Percentiles rank a stretch among this genome's conserved stretches.
Evolutionary conservation across 2,329 filamentous ascomycete species (phyloP).

Genomic region (Coniochaeta ligniaria): DNA sequence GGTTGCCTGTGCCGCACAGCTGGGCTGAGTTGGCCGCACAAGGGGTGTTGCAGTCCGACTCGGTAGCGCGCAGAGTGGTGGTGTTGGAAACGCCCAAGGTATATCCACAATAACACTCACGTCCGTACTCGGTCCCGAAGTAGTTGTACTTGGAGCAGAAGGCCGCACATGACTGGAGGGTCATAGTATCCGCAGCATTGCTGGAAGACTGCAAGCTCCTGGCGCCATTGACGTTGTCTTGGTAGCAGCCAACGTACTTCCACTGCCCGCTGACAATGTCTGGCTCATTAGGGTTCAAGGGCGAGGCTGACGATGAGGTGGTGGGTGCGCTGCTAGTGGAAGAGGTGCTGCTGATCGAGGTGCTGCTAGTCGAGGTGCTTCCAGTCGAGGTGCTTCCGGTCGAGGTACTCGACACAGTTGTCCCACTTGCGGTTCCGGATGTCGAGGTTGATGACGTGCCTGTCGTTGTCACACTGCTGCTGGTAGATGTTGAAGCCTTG

Average conservation of each 20-base stretch:
- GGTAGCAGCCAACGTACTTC: slow-evolving; percentile 16
- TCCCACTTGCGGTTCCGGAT: slow-evolving; percentile 2
- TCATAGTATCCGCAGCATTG: slow-evolving; percentile 13
- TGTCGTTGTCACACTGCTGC: background rate
- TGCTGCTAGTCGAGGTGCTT: too few species aligned
- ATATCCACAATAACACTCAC: slow-evolving; percentile 16
- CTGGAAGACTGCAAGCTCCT: slow-evolving; percentile 8
- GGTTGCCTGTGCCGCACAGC: slow-evolving; percentile 5
- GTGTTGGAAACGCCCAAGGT: slow-evolving; percentile 6
- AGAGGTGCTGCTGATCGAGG: background rate
- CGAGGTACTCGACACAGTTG: slow-evolving; percentile 1
- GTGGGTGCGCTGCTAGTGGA: slow-evolving; percentile 7
- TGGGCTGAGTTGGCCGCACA: slow-evolving; percentile 8
- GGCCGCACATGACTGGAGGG: slow-evolving; percentile 14
- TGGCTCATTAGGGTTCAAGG: slow-evolving; percentile 7
- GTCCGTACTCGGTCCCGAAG: slow-evolving; percentile 16
- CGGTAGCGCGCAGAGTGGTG: slow-evolving; percentile 7
- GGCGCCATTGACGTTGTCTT: slow-evolving; percentile 12
- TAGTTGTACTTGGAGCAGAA: slow-evolving; percentile 18
- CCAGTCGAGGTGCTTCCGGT: too few species aligned
- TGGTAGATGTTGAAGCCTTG: background rate
- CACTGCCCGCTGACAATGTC: slow-evolving; percentile 8
- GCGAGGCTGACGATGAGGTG: background rate
- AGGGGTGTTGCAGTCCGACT: slow-evolving; percentile 11
- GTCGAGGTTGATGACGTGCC: slow-evolving; percentile 5